phyloP scores from a whole-genome alignment of 352 stramenopile species.

The Phytophthora agathidicida region DNA sequence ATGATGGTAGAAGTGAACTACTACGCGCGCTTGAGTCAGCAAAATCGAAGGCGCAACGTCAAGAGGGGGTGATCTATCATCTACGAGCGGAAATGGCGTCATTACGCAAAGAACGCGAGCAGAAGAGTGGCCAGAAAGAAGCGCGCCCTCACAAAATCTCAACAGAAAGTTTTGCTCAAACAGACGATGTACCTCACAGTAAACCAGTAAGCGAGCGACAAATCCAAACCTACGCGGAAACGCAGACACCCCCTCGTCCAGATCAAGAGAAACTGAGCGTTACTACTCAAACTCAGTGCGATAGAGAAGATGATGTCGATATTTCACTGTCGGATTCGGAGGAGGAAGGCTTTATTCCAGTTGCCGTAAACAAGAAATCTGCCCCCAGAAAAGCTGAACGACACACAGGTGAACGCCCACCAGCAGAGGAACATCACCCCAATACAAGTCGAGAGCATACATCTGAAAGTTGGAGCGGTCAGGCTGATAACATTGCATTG shows the following conservation, averaged over 20 bases:
- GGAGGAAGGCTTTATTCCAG: slow-evolving; percentile 4
- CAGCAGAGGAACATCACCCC: slow-evolving; percentile 5
- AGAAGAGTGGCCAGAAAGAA: slow-evolving; percentile 19
- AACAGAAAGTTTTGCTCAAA: not conserved
- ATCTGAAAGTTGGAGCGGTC: slow-evolving; percentile 14
- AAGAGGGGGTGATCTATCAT: slow-evolving; percentile 35
- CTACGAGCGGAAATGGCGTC: slow-evolving; percentile 32
- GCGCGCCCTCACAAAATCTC: not conserved
- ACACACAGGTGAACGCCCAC: not conserved
- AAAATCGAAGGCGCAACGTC: slow-evolving; percentile 32
- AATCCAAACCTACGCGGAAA: slow-evolving; percentile 13
- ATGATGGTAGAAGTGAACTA: slow-evolving; percentile 24
- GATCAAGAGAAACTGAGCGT: not conserved
- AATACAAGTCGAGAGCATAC: not conserved
- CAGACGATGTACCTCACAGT: not conserved
- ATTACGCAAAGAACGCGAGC: slow-evolving; percentile 28
- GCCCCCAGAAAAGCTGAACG: slow-evolving; percentile 1
- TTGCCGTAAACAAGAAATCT: not conserved
- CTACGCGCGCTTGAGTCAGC: slow-evolving; percentile 22
- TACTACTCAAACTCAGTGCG: not conserved
- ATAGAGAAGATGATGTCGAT: slow-evolving; percentile 12
- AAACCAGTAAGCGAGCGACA: slow-evolving; percentile 1
- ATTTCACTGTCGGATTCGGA: slow-evolving; percentile 20
- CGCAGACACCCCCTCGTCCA: slow-evolving; percentile 13
- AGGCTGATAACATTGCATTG: slow-evolving; percentile 45